Evolutionary conservation across 768 basidiomycete species (phyloP), one percentile per base, ranked within the genome.

Genomic region (Naganishia onofrii): DNA sequence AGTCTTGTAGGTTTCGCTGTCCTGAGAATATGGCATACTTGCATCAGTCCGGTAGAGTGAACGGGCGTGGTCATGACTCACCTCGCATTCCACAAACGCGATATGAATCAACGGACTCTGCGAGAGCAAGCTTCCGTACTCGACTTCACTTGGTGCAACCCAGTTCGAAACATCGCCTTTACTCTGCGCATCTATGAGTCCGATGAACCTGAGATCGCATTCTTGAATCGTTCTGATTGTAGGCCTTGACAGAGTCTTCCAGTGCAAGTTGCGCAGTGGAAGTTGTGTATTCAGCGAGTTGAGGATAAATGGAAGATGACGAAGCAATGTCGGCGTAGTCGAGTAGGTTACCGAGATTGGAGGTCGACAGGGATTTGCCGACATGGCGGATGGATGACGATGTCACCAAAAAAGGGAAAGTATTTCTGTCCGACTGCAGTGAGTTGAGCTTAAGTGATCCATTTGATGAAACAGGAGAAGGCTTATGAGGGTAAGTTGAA

Each of bases 221-320:
- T 92, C 89, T 77, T 93, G 92, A 63, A 99, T 92, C 0, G 92
- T 96, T 72, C 90, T 86, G 52, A 93, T 83, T 19, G 87, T 87
- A 5, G 89, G 85, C 52, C 89, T 84, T 1, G 88, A 86, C 4
- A 85, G 76, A 21, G 90, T 86, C 80, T 91, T 94, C 94, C 96
- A 97, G 80, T 97, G 92, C 31, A 98, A 86, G 81, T 89, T 94
- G 63, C 89, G 87, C 66, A 99, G 83, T 0, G 96, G 96, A 5
- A 84, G 78, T 54, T 83, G 82, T 0, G 76, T 69, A 6, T 71
- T 70, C 55, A 82, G 60, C 28, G 58, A 68, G 10, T 67, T 54
- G 34, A 72, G 67, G 54, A 72, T 54, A 42, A 57, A 58, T 13
- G 67, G 71, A 32, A 66, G 52, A 52, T 54, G 57, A 26, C 54